A percentile compares a stretch with the other conserved stretches of the same genome.
phyloP scores from a whole-genome alignment of 1,139 yeast species.

The Sugiyamaella japonica region DNA sequence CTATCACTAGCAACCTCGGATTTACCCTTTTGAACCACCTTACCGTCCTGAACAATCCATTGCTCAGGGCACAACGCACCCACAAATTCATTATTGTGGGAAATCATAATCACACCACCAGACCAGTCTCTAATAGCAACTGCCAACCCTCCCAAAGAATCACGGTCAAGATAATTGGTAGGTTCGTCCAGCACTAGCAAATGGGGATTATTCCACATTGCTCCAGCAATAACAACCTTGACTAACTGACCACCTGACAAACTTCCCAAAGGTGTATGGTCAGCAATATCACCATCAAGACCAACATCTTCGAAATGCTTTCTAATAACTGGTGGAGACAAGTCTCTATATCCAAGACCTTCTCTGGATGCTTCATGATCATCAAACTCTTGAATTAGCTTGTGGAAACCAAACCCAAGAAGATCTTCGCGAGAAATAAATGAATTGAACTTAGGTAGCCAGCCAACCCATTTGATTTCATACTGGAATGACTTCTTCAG shows the following conservation, averaged over 20 bases:
- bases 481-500: conserved; percentile 95
- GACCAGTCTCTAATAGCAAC: conserved; percentile 96
- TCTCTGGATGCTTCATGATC: conserved; percentile 98
- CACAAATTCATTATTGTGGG: conserved; percentile 95
- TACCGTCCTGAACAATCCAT: conserved; percentile 95
- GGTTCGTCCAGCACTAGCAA: conserved; percentile 96
- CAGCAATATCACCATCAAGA: conserved; percentile 95
- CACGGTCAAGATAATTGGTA: conserved; percentile 96
- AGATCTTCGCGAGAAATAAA: conserved; percentile 87
- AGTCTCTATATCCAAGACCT: conserved; percentile 95
- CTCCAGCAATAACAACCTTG: conserved; percentile 98
- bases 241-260: conserved; percentile 98
- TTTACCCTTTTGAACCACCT: conserved; percentile 78
- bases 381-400: conserved; percentile 89
- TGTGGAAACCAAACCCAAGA: conserved; percentile 78
- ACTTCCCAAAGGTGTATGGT: conserved; percentile 95
- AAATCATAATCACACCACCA: conserved; percentile 98
- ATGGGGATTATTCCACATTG: conserved; percentile 99
- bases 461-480: conserved; percentile 91
- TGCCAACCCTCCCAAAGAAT: conserved; percentile 95
- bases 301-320: conserved; percentile 98
- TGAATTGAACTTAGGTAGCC: conserved; percentile 91
- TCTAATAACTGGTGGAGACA: conserved; percentile 87
- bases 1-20: conserved; percentile 71
- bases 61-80: conserved; percentile 98